These are phyloP conservation scores for Cryptosporidium muris DNA, from an alignment of 169 alveolate genomes.

Conservation along the genomic window DNA sequence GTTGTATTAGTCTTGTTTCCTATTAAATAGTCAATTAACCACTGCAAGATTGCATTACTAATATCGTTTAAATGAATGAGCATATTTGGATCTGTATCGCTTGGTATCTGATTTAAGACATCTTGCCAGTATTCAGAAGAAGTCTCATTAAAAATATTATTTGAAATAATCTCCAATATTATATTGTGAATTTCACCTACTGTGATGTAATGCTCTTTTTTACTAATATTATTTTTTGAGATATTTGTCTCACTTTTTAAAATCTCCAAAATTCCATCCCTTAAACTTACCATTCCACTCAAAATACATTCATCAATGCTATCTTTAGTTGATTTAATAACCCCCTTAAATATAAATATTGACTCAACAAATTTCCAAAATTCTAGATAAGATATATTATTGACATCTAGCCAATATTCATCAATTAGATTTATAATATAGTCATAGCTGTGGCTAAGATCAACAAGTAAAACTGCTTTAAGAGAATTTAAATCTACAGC, in stretches of 20 bases:
- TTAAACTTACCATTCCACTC: slow-evolving; percentile 45
- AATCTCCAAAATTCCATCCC: slow-evolving; percentile 24
- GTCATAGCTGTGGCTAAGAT: too few species aligned
- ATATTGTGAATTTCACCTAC: slow-evolving; percentile 23
- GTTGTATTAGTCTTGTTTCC: background rate
- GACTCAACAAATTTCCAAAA: slow-evolving; percentile 56
- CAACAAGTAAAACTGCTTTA: too few species aligned
- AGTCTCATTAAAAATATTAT: slow-evolving; percentile 24
- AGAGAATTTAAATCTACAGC: too few species aligned
- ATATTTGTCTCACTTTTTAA: background rate
- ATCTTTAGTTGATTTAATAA: background rate
- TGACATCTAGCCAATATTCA: too few species aligned
- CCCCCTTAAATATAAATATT: background rate
- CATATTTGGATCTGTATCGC: slow-evolving; percentile 17
- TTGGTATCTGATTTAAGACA: slow-evolving; percentile 47
- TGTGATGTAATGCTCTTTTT: background rate
- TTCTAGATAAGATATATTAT: slow-evolving; percentile 9
- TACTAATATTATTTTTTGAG: background rate
- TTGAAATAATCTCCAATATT: slow-evolving; percentile 36
- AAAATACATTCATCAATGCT: slow-evolving; percentile 12
- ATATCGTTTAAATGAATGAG: slow-evolving; percentile 24
- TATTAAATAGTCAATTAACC: slow-evolving; percentile 45
- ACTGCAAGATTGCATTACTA: slow-evolving; percentile 41
- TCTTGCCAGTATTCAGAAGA: slow-evolving; percentile 66
- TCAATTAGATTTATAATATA: too few species aligned